phyloP scores from a whole-genome alignment of 2,329 filamentous ascomycete genomes.

The Colletotrichum spinosum region DNA sequence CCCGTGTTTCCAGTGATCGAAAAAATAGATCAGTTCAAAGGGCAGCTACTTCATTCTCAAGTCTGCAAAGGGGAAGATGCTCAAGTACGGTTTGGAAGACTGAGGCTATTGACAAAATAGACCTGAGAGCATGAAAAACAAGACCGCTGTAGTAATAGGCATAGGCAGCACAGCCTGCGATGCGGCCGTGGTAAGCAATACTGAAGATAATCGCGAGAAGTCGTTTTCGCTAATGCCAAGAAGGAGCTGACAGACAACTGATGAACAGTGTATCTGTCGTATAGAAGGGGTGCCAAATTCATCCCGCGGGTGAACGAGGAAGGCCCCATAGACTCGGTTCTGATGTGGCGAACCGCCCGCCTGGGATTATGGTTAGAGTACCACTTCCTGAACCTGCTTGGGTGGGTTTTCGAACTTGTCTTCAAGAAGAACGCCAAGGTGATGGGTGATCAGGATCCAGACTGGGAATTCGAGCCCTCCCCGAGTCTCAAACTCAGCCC shows the following conservation, averaged over 20 bases:
- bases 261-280: constrained; percentile 40
- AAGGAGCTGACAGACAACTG: constrained; percentile 39
- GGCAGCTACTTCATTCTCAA: constrained; percentile 41
- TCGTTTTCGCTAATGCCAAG: neutral
- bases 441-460: constrained; percentile 1
- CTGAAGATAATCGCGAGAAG: no score
- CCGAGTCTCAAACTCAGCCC: neutral
- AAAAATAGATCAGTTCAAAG: constrained; percentile 37
- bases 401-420: neutral
- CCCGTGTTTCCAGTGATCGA: constrained; percentile 39
- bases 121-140: constrained; percentile 36
- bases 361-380: constrained; percentile 37
- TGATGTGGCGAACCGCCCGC: constrained; percentile 40
- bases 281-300: constrained; percentile 40
- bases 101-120: constrained; percentile 14
- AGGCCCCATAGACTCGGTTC: constrained; percentile 38
- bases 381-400: constrained; percentile 33
- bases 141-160: constrained; percentile 42
- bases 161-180: constrained; percentile 44
- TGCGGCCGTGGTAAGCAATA: constrained; percentile 38
- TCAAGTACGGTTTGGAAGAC: neutral
- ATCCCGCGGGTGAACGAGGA: constrained; percentile 40
- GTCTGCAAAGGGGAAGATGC: constrained; percentile 40
- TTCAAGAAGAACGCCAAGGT: neutral
- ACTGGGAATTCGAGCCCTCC: constrained; percentile 19